phyloP scores from a whole-genome alignment of 192 early-diverging fungal species.

The Rhizoclosmatium globosum region DNA sequence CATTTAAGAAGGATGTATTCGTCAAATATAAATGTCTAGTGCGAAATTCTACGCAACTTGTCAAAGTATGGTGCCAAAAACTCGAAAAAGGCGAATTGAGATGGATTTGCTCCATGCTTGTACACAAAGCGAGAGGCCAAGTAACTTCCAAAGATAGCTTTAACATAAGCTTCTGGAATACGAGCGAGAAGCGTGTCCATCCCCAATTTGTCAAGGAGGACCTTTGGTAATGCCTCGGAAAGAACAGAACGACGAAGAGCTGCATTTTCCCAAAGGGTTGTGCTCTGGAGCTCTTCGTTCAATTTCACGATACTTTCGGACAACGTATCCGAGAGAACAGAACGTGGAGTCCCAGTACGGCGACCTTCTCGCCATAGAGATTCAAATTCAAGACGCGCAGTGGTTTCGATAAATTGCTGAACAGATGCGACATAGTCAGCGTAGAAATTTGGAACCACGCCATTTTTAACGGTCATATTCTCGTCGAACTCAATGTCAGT shows the following conservation, averaged over 20 bases:
- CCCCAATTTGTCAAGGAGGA: constrained; percentile 87
- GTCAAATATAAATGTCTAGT: too few species aligned
- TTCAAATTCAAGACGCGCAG: constrained; percentile 94
- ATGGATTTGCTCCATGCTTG: constrained; percentile 90
- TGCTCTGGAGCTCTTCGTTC: constrained; percentile 90
- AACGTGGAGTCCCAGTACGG: constrained; percentile 78
- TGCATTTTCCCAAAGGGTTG: constrained; percentile 93
- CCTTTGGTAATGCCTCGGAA: constrained; percentile 89
- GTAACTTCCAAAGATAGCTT: constrained; percentile 97
- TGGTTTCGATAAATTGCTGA: constrained; percentile 90
- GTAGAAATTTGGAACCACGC: constrained; percentile 87
- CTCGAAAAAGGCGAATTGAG: constrained; percentile 98
- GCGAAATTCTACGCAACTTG: constrained; percentile 27
- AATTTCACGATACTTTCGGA: constrained; percentile 91
- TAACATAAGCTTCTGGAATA: constrained; percentile 92
- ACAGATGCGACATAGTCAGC: constrained; percentile 91
- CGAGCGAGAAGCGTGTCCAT: constrained; percentile 86
- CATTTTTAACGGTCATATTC: constrained; percentile 87
- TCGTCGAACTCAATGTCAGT: constrained; percentile 87
- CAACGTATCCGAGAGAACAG: constrained; percentile 89
- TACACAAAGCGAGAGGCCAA: constrained; percentile 96
- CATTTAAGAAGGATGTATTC: too few species aligned
- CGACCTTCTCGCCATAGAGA: constrained; percentile 90
- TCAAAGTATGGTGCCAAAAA: constrained; percentile 82
- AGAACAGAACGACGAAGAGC: constrained; percentile 82